A percentile compares a stretch with the other conserved stretches of the same genome.
Evolutionary conservation across 257 asterid genomes (phyloP).

Genomic region (Vinca minor): DNA sequence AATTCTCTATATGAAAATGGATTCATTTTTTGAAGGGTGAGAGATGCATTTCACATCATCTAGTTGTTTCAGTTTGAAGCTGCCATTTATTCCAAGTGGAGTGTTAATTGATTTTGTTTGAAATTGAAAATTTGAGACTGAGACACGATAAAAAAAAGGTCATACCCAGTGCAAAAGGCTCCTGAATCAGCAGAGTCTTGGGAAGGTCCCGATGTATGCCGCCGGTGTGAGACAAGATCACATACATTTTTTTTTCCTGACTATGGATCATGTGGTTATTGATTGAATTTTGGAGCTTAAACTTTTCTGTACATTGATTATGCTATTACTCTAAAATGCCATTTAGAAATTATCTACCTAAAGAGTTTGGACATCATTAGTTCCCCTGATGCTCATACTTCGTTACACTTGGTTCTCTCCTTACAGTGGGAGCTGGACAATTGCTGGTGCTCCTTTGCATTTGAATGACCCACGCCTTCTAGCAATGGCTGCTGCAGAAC

Average conservation of each 20-base stretch:
- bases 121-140: not conserved
- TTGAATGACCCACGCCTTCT: slow-evolving; percentile 37
- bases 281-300: not conserved
- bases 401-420: not conserved
- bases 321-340: not conserved
- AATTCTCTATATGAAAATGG: not conserved
- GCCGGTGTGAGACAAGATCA: no score
- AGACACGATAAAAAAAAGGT: not conserved
- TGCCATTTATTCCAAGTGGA: not conserved
- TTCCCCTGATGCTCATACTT: not conserved
- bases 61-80: not conserved
- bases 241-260: not conserved
- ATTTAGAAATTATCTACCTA: not conserved
- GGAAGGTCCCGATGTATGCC: no score
- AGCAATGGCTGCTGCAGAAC: slow-evolving; percentile 44
- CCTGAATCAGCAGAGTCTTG: no score
- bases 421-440: slow-evolving; percentile 35
- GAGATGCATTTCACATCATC: not conserved
- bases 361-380: not conserved
- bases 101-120: not conserved
- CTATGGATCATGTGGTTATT: not conserved
- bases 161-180: no score
- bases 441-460: slow-evolving; percentile 35
- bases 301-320: not conserved
- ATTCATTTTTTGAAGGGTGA: not conserved